Evolutionary conservation across 345 rosid genomes (phyloP).

Genomic region (Isatis tinctoria): DNA sequence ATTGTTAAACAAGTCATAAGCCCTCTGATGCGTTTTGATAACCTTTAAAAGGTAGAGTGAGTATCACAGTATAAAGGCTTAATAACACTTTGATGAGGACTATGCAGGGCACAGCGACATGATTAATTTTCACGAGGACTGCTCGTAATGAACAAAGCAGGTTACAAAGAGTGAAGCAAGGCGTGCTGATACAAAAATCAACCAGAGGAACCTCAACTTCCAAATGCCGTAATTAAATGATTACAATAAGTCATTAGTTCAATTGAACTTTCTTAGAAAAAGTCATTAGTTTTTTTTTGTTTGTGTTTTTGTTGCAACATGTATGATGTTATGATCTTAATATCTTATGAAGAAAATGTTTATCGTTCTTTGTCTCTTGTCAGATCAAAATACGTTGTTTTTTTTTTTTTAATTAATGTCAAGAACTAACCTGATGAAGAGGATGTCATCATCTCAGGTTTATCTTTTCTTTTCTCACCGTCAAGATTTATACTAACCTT

Average conservation of each 20-base stretch:
- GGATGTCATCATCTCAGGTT: not conserved
- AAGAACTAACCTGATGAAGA: not conserved
- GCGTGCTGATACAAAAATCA: conserved; percentile 28
- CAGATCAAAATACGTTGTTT: not conserved
- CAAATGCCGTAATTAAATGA: conserved; percentile 10
- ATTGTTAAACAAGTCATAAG: not conserved
- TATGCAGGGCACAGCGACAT: conserved; percentile 45
- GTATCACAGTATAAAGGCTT: not conserved
- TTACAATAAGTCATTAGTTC: not conserved
- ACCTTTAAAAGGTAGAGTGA: not conserved
- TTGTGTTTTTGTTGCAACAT: not conserved
- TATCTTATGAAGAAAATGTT: too few species aligned
- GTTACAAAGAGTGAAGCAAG: conserved; percentile 7
- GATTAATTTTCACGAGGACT: conserved; percentile 35
- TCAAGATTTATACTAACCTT: not conserved
- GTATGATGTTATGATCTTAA: not conserved
- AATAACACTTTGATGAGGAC: conserved; percentile 7
- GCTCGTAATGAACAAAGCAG: not conserved
- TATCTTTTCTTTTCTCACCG: not conserved
- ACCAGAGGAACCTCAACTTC: too few species aligned
- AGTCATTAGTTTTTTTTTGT: too few species aligned
- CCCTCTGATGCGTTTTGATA: not conserved
- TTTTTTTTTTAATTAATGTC: not conserved
- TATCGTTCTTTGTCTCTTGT: too few species aligned
- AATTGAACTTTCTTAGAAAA: too few species aligned